Evolutionary conservation across 2,329 filamentous ascomycete species (phyloP), one percentile per base, ranked within the genome.

Genomic region (Myriangium duriaei): DNA sequence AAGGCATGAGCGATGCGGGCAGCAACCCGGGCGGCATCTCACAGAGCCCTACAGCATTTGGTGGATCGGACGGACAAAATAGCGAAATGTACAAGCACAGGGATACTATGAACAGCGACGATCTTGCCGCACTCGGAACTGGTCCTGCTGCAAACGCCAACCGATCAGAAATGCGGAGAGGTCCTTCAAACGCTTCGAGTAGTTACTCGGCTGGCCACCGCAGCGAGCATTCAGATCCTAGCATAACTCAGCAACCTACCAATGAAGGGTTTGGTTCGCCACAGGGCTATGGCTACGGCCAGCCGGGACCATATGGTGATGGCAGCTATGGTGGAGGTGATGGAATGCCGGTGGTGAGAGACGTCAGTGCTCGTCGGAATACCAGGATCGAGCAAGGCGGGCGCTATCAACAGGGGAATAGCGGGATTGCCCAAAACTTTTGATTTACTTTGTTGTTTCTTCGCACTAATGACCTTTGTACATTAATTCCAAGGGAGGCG

Each of bases 361-460:
- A 98, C 58, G 91, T 96, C 47, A 80, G 81, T 46, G 91, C 91
- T 17, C 71, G 91, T 49, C 76, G 91, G 47, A 95, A 95, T 63
- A 95, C 91, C 10, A 76, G 87, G 45, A 96, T 98, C 53, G 87
- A 96, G 64, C 93, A 81, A 56, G 80, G 85, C 2, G 75, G 82
- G 31, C 82, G 91, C 52, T 87, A 88, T 9, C 84, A 92, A 55
- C 86, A 93, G 65, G 76, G 74, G 21, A 93, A 83, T 51, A 84
- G 84, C 28, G 91, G 91, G 42, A 95, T 98, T 52, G 83, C 91
- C 19, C 91, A 96, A 62, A 98, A 98, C 61, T 98, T 98, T 53
- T 40, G 26, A 40, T 28, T 21, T 30, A 26, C 7, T 26, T n/a
- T 7, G 7, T 26, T 26, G n/a, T 26, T 26, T 26, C n/a, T 26